Conservation (phyloP, 2,329 filamentous ascomycete species). For the Aspergillus vadensis region DNA sequence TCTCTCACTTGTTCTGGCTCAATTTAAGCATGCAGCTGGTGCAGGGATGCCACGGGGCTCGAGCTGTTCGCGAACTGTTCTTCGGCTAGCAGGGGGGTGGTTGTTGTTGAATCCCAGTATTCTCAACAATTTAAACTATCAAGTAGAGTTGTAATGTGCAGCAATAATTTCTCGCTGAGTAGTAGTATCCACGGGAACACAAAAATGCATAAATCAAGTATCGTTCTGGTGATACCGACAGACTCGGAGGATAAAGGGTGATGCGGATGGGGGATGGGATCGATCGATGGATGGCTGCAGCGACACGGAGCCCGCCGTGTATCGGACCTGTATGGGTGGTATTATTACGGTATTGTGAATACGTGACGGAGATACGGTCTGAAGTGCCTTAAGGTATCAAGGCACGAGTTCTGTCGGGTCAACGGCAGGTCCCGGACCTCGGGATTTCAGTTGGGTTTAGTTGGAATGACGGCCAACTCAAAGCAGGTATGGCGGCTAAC, state of each 20-base stretch:
- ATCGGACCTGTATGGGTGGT: neutral
- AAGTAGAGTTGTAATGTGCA: too few relatives aligned
- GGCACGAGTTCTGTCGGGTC: neutral
- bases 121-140: neutral
- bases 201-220: too few relatives aligned
- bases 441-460: neutral
- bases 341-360: neutral
- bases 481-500: neutral
- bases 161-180: too few relatives aligned
- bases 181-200: too few relatives aligned
- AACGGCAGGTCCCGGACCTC: neutral
- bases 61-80: neutral
- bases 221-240: too few relatives aligned
- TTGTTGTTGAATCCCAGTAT: neutral
- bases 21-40: slow-evolving; percentile 11
- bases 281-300: neutral
- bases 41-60: neutral
- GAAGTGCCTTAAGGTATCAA: neutral
- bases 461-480: neutral
- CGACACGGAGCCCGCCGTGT: neutral
- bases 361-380: neutral
- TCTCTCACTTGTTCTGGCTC: too few relatives aligned
- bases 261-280: neutral
- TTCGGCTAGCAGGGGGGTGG: neutral
- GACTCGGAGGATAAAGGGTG: too few relatives aligned